Evolutionary conservation across 1,284 basidiomycete genomes (phyloP).

Genomic region (Hymenochaete sp.): DNA sequence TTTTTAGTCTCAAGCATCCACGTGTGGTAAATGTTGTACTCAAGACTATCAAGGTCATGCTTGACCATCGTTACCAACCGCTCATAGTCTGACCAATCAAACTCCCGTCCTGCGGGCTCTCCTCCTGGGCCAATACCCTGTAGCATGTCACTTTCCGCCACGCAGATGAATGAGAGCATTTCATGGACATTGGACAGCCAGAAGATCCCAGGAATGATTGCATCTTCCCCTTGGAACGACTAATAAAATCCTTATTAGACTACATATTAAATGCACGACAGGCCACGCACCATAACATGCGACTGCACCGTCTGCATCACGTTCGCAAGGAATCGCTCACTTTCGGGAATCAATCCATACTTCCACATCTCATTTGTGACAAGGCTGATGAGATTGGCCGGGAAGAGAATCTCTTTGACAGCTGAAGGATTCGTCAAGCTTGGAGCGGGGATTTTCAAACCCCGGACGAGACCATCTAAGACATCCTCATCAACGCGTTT

Average conservation of each 20-base stretch:
- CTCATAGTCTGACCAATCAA: constrained; percentile 98
- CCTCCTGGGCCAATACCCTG: constrained; percentile 97
- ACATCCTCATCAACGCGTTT: constrained; percentile 93
- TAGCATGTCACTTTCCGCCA: constrained; percentile 96
- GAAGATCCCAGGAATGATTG: constrained; percentile 94
- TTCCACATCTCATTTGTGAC: constrained; percentile 99
- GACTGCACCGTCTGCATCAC: constrained; percentile 98
- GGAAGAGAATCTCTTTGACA: constrained; percentile 98
- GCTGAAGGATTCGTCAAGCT: constrained; percentile 86
- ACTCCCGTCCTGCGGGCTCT: constrained; percentile 81
- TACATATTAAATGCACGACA: constrained; percentile 14
- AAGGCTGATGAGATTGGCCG: constrained; percentile 96
- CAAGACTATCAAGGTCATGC: constrained; percentile 95
- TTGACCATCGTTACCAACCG: constrained; percentile 95
- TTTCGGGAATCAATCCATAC: constrained; percentile 93
- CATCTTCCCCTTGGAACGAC: constrained; percentile 91
- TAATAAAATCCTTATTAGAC: constrained; percentile 25
- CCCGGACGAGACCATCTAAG: constrained; percentile 82
- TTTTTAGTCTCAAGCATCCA: constrained; percentile 99
- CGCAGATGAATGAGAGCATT: constrained; percentile 97
- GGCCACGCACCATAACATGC: constrained; percentile 86
- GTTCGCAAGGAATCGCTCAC: constrained; percentile 96
- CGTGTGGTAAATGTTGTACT: constrained; percentile 99
- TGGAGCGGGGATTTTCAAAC: constrained; percentile 89
- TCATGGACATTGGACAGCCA: constrained; percentile 99